phyloP scores from a whole-genome alignment of 2,329 filamentous ascomycete genomes.

The Talaromyces sp. region DNA sequence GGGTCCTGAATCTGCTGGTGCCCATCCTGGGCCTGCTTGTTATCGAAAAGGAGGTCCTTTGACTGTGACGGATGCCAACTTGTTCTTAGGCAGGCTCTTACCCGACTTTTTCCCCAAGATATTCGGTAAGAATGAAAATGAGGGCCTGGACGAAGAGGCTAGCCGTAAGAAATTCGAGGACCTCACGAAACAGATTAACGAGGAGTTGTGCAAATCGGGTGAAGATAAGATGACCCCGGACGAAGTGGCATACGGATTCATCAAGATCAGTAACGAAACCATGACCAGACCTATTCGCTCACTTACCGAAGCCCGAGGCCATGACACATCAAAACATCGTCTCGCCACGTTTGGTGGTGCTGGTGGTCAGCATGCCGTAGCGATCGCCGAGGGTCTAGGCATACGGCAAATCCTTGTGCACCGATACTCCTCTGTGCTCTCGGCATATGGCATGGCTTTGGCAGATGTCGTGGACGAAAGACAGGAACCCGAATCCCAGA shows the following conservation, averaged over 20 bases:
- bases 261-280: constrained; percentile 85
- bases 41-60: constrained; percentile 88
- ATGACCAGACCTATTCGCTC: constrained; percentile 59
- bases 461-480: constrained; percentile 85
- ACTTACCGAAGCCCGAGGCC: constrained; percentile 69
- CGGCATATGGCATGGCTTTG: constrained; percentile 86
- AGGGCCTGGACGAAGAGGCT: constrained; percentile 72
- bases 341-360: constrained; percentile 86
- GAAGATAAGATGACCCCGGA: constrained; percentile 64
- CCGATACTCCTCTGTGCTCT: constrained; percentile 82
- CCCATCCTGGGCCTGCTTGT: constrained; percentile 86
- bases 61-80: constrained; percentile 87
- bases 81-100: constrained; percentile 78
- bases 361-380: constrained; percentile 87
- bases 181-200: constrained; percentile 73
- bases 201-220: constrained; percentile 60
- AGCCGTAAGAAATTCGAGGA: constrained; percentile 73
- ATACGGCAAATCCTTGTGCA: constrained; percentile 81
- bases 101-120: constrained; percentile 96
- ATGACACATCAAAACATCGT: constrained; percentile 80
- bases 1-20: constrained; percentile 84
- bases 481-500: constrained; percentile 64
- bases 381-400: constrained; percentile 76
- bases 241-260: constrained; percentile 82
- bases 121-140: constrained; percentile 83